Evolutionary conservation across 805 yeast species (phyloP).

Genomic region (Metschnikowia aberdeeniae): DNA sequence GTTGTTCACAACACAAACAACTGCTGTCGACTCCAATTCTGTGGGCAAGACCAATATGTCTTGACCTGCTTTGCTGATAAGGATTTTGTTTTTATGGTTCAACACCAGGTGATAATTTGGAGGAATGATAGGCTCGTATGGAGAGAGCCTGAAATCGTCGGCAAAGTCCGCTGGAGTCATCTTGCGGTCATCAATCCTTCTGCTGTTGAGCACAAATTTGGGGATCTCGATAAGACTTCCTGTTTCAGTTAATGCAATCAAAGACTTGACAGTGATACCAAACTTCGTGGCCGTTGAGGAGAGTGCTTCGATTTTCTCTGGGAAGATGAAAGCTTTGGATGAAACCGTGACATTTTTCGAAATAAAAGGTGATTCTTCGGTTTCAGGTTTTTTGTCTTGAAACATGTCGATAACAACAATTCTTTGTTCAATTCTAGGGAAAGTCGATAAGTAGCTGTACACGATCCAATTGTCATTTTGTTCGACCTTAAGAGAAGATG

Average conservation of each 20-base stretch:
- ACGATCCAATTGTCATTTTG: slow-evolving; percentile 84
- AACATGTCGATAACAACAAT: slow-evolving; percentile 74
- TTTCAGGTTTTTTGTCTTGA: slow-evolving; percentile 49
- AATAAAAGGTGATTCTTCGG: slow-evolving; percentile 32
- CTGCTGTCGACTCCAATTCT: slow-evolving; percentile 73
- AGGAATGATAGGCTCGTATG: slow-evolving; percentile 62
- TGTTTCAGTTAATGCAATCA: slow-evolving; percentile 52
- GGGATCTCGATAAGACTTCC: slow-evolving; percentile 73
- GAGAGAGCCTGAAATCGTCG: slow-evolving; percentile 52
- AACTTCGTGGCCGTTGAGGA: slow-evolving; percentile 54
- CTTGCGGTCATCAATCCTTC: slow-evolving; percentile 58
- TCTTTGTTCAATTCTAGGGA: slow-evolving; percentile 49
- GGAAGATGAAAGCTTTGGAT: slow-evolving; percentile 56
- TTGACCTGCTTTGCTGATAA: slow-evolving; percentile 8
- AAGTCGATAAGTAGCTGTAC: slow-evolving; percentile 54
- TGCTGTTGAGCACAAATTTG: slow-evolving; percentile 59
- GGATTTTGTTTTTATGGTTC: slow-evolving; percentile 36
- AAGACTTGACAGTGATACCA: slow-evolving; percentile 65
- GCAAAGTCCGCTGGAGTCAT: slow-evolving; percentile 49
- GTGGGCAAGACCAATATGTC: slow-evolving; percentile 43
- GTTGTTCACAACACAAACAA: slow-evolving; percentile 57
- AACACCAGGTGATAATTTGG: slow-evolving; percentile 26
- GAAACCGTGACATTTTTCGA: slow-evolving; percentile 44
- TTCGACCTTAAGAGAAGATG: slow-evolving; percentile 44
- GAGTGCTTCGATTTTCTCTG: slow-evolving; percentile 53